These are phyloP conservation scores for Geotrichum carabidarum DNA, from an alignment of 1,139 yeast genomes.

Conservation along the genomic window DNA sequence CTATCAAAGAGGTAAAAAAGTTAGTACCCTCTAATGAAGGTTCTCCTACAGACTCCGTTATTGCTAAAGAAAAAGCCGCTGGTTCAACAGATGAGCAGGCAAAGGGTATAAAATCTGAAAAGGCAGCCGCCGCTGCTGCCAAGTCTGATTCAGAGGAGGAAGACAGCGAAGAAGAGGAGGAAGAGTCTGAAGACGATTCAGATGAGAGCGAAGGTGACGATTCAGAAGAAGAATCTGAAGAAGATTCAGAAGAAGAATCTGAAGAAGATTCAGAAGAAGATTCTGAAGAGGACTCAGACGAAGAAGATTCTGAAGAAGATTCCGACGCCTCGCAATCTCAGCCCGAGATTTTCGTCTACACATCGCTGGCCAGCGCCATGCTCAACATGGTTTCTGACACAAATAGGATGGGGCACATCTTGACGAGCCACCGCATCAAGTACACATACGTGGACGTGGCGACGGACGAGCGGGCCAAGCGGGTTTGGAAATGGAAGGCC, in stretches of 20 bases:
- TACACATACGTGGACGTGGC: conserved; percentile 17
- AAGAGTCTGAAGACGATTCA: neutral
- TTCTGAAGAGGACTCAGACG: conserved; percentile 10
- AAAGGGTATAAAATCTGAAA: neutral
- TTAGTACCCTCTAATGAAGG: neutral
- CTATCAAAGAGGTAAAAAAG: neutral
- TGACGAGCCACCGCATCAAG: conserved; percentile 14
- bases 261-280: neutral
- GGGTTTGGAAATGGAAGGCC: conserved; percentile 42
- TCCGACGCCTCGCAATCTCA: conserved; percentile 17
- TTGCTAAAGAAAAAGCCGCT: neutral
- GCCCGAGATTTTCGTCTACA: conserved; percentile 19
- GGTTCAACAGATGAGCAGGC: neutral
- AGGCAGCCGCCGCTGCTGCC: neutral
- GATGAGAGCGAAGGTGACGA: conserved; percentile 6
- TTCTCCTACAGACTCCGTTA: neutral
- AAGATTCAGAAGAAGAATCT: neutral
- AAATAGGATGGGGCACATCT: conserved; percentile 57
- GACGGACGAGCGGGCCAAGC: conserved; percentile 14
- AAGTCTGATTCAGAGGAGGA: neutral
- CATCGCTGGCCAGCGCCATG: conserved; percentile 16
- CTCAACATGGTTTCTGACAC: conserved; percentile 59
- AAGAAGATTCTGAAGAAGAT: conserved; percentile 22
- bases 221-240: neutral
- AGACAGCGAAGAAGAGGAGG: neutral